Evolutionary conservation across 2,329 filamentous ascomycete species (phyloP).

Genomic region (Paracoccidioides lutzii): DNA sequence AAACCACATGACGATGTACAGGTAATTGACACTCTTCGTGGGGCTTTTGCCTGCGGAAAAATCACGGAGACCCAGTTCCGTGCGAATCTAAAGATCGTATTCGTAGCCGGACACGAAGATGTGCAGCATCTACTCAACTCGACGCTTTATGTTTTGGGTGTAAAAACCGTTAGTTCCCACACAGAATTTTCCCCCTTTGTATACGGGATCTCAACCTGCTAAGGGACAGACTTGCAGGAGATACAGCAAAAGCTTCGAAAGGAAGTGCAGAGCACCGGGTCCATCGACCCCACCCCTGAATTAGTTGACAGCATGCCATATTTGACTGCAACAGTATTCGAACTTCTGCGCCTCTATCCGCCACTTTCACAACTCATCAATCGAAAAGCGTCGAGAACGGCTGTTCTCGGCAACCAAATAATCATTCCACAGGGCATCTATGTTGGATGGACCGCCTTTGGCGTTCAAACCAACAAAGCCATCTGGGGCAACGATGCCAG

Average conservation of each 20-base stretch:
- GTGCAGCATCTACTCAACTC: conserved; percentile 28
- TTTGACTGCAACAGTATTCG: neutral
- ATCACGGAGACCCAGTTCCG: conserved; percentile 28
- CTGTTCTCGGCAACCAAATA: conserved; percentile 18
- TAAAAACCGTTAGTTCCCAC: neutral
- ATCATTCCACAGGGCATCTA: conserved; percentile 26
- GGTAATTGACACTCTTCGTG: conserved; percentile 15
- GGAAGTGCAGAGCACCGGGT: conserved; percentile 17
- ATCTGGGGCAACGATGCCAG: conserved; percentile 22
- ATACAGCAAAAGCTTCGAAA: conserved; percentile 21
- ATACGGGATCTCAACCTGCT: neutral
- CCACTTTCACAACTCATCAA: conserved; percentile 40
- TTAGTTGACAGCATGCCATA: neutral
- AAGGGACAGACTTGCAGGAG: conserved; percentile 2
- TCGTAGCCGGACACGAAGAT: conserved; percentile 33
- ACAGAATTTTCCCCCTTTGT: neutral
- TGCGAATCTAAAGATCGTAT: conserved; percentile 30
- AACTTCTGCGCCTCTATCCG: conserved; percentile 34
- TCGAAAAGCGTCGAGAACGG: conserved; percentile 22
- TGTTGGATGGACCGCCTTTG: conserved; percentile 31
- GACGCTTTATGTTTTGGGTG: conserved; percentile 18
- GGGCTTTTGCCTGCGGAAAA: conserved; percentile 14
- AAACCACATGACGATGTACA: neutral
- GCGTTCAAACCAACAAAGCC: conserved; percentile 25
- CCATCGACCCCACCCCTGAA: conserved; percentile 8